phyloP scores from a whole-genome alignment of 768 basidiomycete species.

The Suillus brevipes region DNA sequence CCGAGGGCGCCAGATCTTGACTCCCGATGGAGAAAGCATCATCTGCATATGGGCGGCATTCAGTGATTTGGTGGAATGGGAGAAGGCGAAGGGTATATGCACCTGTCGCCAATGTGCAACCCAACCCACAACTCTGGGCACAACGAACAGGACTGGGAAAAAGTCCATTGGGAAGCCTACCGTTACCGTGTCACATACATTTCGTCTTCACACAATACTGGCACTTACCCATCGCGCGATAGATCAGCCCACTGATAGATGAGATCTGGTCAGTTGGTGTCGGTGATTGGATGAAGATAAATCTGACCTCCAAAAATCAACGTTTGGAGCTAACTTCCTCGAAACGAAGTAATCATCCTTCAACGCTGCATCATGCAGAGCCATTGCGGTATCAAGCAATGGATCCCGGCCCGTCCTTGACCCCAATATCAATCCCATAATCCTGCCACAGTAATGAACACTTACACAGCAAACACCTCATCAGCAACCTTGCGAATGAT shows the following conservation, averaged over 20 bases:
- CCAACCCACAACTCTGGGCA: conserved; percentile 92
- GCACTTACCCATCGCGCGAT: conserved; percentile 82
- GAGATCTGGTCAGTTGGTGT: conserved; percentile 1
- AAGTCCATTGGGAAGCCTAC: conserved; percentile 90
- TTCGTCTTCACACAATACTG: neutral
- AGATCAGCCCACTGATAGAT: conserved; percentile 71
- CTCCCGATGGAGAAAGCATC: conserved; percentile 87
- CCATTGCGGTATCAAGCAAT: conserved; percentile 86
- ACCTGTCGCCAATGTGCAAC: conserved; percentile 91
- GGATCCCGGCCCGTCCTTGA: conserved; percentile 81
- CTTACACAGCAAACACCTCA: conserved; percentile 87
- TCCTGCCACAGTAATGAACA: conserved; percentile 10
- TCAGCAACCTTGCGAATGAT: conserved; percentile 89
- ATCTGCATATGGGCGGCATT: conserved; percentile 47
- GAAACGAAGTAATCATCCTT: conserved; percentile 88
- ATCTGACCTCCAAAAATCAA: conserved; percentile 75
- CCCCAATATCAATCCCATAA: neutral
- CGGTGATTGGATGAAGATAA: neutral
- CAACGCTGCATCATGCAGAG: conserved; percentile 84
- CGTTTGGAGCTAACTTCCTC: conserved; percentile 83
- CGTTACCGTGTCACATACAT: conserved; percentile 8
- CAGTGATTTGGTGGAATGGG: conserved; percentile 2
- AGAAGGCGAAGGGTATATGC: conserved; percentile 12
- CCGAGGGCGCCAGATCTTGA: conserved; percentile 91
- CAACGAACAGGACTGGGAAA: conserved; percentile 91